Base-by-base conservation (phyloP, 345 rosid species). In the Anacardium occidentale region DNA sequence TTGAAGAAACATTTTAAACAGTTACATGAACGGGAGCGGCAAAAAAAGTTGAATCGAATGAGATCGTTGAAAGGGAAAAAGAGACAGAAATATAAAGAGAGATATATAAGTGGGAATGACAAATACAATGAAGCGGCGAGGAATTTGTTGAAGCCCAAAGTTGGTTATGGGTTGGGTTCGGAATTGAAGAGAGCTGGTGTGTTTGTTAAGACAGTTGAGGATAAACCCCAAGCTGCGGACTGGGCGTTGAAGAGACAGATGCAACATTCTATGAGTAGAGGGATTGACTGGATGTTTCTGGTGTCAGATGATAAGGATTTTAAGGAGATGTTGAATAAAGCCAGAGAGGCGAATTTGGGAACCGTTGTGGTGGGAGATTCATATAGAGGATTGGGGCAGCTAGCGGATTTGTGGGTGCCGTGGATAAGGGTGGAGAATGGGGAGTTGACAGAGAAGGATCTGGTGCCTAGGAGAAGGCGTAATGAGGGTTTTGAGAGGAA, bases 221-320 rank as follows among this genome's bases (percentile, higher is more conserved):
- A 92, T 76, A 92, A 92, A 81, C 98, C 98, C 0, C 98, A 94
- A 69, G 97, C 97, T 1, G 97, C 98, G 21, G 97, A 94, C 79
- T 94, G 97, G 98, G 97, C 97, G 8, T 76, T 94, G 87, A 94
- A 92, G 87, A 87, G 87, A 75, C 98, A 94, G 78, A 92, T 94
- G 85, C 87, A 85, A 67, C 97, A 90, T 78, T 91, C 97, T 0
- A 89, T 92, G 98, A 92, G 85, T 12, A 80, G 92, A 63, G 92
- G 97, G 51, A 82, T 92, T 59, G 97, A 94, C 70, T 94, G 97
- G 98, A 64, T 94, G 82, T 76, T 94, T 34, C 64, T 94, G 83
- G 92, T 94, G 2, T 89, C 97, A 3, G 98, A 89, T 77, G 98
- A 94, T 79, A 88, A 85, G 32, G 98, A 92, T 68, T 94, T 94